A percentile compares a stretch with the other conserved stretches of the same genome.
These are phyloP conservation scores for Boletus pseudo-olivaceus DNA, from an alignment of 768 basidiomycete species.

Conservation along the genomic window DNA sequence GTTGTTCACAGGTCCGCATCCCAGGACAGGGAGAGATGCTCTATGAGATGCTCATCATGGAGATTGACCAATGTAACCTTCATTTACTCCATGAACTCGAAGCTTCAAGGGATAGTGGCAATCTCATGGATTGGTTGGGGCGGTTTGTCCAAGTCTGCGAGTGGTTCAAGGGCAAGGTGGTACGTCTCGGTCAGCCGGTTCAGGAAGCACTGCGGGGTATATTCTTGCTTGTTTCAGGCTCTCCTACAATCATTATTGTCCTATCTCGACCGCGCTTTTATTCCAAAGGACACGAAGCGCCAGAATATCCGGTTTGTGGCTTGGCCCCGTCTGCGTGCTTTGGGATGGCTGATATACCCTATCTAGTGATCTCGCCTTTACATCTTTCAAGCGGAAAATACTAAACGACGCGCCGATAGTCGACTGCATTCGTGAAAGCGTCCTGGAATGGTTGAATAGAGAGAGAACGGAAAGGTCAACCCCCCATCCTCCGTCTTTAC, in stretches of 20 bases:
- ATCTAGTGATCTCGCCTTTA: slow-evolving; percentile 53
- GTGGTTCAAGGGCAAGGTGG: slow-evolving; percentile 66
- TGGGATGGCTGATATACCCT: background rate
- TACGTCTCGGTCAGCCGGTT: slow-evolving; percentile 34
- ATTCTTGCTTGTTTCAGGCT: slow-evolving; percentile 34
- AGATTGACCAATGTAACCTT: slow-evolving; percentile 54
- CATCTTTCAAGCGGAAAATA: slow-evolving; percentile 47
- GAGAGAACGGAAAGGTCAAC: slow-evolving; percentile 47
- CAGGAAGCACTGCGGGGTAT: background rate
- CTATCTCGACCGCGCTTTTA: slow-evolving; percentile 68
- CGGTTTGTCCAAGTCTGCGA: slow-evolving; percentile 53
- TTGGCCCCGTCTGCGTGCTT: background rate
- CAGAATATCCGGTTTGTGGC: slow-evolving; percentile 44
- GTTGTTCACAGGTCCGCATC: slow-evolving; percentile 52
- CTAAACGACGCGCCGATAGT: slow-evolving; percentile 47
- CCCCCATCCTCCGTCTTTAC: background rate
- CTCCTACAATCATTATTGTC: slow-evolving; percentile 62
- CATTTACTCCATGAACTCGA: slow-evolving; percentile 40
- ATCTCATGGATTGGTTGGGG: slow-evolving; percentile 51
- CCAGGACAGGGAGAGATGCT: slow-evolving; percentile 53
- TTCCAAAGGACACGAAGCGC: slow-evolving; percentile 38
- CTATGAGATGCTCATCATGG: slow-evolving; percentile 53
- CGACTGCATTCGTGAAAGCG: slow-evolving; percentile 40
- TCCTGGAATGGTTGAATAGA: slow-evolving; percentile 49
- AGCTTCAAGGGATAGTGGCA: background rate